These are phyloP conservation scores for Chlorophyllum brunneum DNA, from an alignment of 768 basidiomycete genomes.

Conservation along the genomic window DNA sequence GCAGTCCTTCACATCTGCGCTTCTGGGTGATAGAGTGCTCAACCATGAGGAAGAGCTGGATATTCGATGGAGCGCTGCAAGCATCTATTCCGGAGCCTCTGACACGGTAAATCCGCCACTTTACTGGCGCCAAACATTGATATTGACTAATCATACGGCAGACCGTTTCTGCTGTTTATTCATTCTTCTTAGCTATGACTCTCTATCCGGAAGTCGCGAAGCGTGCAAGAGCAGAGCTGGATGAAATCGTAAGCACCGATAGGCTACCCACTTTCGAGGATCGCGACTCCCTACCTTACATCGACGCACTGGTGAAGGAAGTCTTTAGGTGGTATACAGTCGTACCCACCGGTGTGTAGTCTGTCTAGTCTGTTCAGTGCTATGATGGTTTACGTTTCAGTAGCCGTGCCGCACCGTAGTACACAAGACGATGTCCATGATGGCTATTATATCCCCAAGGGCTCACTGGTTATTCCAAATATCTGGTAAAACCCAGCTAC, in stretches of 20 bases:
- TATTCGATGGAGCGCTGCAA: constrained; percentile 65
- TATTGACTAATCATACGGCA: constrained; percentile 20
- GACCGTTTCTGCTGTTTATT: constrained; percentile 60
- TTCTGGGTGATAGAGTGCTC: constrained; percentile 49
- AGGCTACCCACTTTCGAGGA: constrained; percentile 60
- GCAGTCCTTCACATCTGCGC: constrained; percentile 53
- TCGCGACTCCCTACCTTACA: constrained; percentile 53
- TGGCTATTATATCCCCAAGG: constrained; percentile 60
- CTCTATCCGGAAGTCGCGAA: constrained; percentile 51
- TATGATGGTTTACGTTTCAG: constrained; percentile 12
- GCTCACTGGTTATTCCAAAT: constrained; percentile 48
- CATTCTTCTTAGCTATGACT: constrained; percentile 60
- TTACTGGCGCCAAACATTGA: neutral
- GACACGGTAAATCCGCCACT: constrained; percentile 42
- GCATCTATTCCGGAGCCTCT: constrained; percentile 54
- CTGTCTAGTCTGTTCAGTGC: constrained; percentile 1
- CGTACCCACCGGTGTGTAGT: constrained; percentile 35
- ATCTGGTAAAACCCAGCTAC: constrained; percentile 33
- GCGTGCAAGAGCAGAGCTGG: constrained; percentile 63
- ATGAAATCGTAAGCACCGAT: constrained; percentile 52
- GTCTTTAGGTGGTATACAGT: constrained; percentile 50
- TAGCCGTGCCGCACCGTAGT: constrained; percentile 52
- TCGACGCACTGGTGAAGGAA: constrained; percentile 59
- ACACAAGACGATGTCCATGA: constrained; percentile 60
- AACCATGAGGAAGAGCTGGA: constrained; percentile 54